Evolutionary conservation across 805 yeast genomes (phyloP).

Genomic region (Kockiozyma suomiensis): DNA sequence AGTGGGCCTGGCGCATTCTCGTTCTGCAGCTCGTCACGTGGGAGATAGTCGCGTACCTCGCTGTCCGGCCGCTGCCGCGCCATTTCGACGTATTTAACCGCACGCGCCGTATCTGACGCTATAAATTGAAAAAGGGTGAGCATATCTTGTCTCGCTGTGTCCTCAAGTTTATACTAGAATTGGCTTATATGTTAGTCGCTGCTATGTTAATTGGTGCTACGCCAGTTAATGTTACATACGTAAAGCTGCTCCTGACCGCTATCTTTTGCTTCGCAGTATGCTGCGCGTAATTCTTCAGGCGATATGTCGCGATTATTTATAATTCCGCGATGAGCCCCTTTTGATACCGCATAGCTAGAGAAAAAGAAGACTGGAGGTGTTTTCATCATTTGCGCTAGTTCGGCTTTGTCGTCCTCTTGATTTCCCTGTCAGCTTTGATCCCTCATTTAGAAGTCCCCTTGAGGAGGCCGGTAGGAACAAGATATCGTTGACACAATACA

Average conservation of each 20-base stretch:
- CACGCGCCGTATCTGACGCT: neutral
- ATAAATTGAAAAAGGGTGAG: slow-evolving; percentile 12
- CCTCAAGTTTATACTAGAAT: slow-evolving; percentile 9
- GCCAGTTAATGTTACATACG: neutral
- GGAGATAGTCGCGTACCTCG: slow-evolving; percentile 12
- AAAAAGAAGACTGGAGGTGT: slow-evolving; percentile 17
- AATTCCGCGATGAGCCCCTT: slow-evolving; percentile 1
- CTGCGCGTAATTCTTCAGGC: slow-evolving; percentile 20
- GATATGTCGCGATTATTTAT: slow-evolving; percentile 23
- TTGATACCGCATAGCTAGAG: slow-evolving; percentile 12
- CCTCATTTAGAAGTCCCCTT: neutral
- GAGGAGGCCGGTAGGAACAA: too few relatives aligned
- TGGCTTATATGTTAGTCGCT: neutral
- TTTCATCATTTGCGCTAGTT: neutral
- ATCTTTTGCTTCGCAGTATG: slow-evolving; percentile 11
- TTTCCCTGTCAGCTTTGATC: neutral
- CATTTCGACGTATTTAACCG: slow-evolving; percentile 7
- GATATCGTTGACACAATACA: too few relatives aligned
- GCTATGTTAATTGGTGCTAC: neutral
- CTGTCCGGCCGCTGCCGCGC: slow-evolving; percentile 2
- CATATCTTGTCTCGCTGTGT: slow-evolving; percentile 6
- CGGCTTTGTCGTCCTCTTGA: slow-evolving; percentile 3
- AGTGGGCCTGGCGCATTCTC: slow-evolving; percentile 12
- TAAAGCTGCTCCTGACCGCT: slow-evolving; percentile 1
- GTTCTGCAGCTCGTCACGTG: slow-evolving; percentile 7